phyloP scores from a whole-genome alignment of 441 rosid species.

The Codiaeum variegatum region DNA sequence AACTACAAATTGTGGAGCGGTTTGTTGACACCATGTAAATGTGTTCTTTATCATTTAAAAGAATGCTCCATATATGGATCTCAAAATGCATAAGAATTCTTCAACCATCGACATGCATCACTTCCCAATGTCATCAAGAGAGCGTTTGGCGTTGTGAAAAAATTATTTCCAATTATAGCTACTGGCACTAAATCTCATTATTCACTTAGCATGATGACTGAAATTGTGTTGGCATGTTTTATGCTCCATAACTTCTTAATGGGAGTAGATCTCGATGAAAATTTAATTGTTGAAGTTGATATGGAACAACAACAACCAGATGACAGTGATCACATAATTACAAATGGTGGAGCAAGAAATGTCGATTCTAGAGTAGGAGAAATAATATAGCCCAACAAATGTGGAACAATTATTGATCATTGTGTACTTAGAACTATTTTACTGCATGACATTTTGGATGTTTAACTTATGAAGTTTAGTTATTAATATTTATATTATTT shows the following conservation, averaged over 20 bases:
- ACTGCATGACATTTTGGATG: no score
- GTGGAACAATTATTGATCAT: no score
- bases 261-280: background rate
- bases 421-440: no score
- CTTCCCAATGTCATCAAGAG: background rate
- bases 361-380: no score
- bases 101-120: background rate
- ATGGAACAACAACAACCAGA: background rate
- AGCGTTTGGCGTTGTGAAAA: background rate
- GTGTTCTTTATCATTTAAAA: background rate
- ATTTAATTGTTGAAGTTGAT: background rate
- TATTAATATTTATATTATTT: no score
- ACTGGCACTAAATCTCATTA: background rate
- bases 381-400: no score
- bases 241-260: background rate
- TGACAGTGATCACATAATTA: no score
- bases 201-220: background rate
- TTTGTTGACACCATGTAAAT: background rate
- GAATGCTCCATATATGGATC: background rate
- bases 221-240: background rate
- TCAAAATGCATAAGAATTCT: background rate
- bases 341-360: background rate
- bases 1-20: background rate
- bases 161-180: background rate
- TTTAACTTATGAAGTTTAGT: no score